A percentile compares a stretch with the other conserved stretches of the same genome.
These are phyloP conservation scores for Phytopythium cucurbitacearum DNA, from an alignment of 352 stramenopile species.

Conservation along the genomic window DNA sequence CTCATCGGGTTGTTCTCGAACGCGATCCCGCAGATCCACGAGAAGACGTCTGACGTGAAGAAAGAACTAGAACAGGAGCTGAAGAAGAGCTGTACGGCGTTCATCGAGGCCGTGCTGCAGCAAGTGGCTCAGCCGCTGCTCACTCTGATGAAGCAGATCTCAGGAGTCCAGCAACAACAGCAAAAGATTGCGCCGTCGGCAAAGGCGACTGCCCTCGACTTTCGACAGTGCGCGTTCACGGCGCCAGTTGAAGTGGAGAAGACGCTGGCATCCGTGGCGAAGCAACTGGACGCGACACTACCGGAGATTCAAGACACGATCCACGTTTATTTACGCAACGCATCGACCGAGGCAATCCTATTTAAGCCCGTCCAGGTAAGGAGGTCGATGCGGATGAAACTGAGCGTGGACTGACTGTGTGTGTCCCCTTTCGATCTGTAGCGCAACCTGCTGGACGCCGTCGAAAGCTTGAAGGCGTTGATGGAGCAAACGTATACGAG, in stretches of 20 bases:
- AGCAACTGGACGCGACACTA: constrained; percentile 33
- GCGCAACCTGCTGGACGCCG: constrained; percentile 61
- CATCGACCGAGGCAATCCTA: constrained; percentile 76
- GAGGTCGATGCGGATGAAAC: neutral
- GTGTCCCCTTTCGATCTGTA: constrained; percentile 14
- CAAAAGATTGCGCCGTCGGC: constrained; percentile 6
- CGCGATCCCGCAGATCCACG: constrained; percentile 74
- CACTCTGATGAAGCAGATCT: constrained; percentile 61
- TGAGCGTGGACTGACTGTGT: neutral
- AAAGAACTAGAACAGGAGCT: constrained; percentile 76
- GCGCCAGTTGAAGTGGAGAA: constrained; percentile 34
- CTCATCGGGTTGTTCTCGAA: constrained; percentile 62
- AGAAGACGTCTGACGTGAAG: constrained; percentile 75
- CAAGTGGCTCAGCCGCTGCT: constrained; percentile 55
- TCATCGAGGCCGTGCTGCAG: constrained; percentile 73
- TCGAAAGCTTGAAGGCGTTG: constrained; percentile 56
- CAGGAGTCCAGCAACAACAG: constrained; percentile 34
- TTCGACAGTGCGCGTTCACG: constrained; percentile 41
- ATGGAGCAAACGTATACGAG: constrained; percentile 54
- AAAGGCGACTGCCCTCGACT: constrained; percentile 26
- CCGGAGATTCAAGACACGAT: constrained; percentile 53
- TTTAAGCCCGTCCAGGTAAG: constrained; percentile 81
- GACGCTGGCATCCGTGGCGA: constrained; percentile 36
- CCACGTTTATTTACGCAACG: constrained; percentile 71
- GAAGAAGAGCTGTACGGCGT: constrained; percentile 74